phyloP scores from a whole-genome alignment of 208 protist species.

The Acanthamoeba sp. region DNA sequence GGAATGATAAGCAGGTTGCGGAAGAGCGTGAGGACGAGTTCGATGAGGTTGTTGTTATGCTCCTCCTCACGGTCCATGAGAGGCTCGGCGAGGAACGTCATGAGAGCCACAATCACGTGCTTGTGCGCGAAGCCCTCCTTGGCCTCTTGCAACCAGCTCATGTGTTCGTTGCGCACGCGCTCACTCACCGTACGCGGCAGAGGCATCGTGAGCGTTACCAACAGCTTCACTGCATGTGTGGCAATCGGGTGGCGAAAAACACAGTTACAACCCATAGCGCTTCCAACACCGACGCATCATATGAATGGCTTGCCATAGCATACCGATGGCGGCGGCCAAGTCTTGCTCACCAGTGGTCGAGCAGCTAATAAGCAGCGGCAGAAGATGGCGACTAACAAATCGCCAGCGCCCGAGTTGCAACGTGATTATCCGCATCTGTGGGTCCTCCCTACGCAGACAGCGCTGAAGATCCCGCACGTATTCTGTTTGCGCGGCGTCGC shows the following conservation, averaged over 20 bases:
- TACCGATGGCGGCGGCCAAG: slow-evolving; percentile 6
- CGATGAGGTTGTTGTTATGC: slow-evolving; percentile 54
- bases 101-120: slow-evolving; percentile 35
- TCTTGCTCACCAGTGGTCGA: slow-evolving; percentile 10
- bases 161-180: slow-evolving; percentile 33
- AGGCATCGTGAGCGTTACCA: slow-evolving; percentile 70
- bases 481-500: not conserved
- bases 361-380: slow-evolving; percentile 59
- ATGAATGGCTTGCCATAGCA: not conserved
- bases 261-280: too few relatives aligned
- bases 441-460: slow-evolving; percentile 35
- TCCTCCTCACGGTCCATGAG: not conserved
- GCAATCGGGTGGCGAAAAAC: too few relatives aligned
- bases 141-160: slow-evolving; percentile 46
- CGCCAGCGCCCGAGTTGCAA: slow-evolving; percentile 48
- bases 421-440: slow-evolving; percentile 17
- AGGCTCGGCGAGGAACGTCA: slow-evolving; percentile 31
- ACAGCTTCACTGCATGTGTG: slow-evolving; percentile 14
- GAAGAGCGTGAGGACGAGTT: slow-evolving; percentile 63
- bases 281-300: too few relatives aligned
- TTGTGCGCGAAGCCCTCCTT: slow-evolving; percentile 56
- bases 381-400: slow-evolving; percentile 36
- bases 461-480: slow-evolving; percentile 44
- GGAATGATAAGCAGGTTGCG: slow-evolving; percentile 49
- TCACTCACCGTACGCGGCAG: not conserved